A percentile compares a stretch with the other conserved stretches of the same genome.
Conservation (phyloP, 2,329 filamentous ascomycete species). For the Penicillium digitatum region DNA sequence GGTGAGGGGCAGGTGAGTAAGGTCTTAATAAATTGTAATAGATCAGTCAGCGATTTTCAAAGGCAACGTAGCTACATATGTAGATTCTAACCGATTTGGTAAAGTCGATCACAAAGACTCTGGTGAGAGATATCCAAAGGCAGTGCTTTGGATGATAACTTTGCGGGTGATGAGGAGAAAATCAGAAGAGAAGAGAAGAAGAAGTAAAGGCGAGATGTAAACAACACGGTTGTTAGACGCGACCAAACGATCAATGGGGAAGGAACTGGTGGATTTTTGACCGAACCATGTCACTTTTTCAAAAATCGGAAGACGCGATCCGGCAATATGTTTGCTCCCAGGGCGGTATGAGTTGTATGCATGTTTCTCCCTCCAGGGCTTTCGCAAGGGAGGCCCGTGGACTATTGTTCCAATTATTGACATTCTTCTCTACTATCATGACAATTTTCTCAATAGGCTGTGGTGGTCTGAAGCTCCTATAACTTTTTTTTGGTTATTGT, state of each 20-base stretch:
- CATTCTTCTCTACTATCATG: not conserved
- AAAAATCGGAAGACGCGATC: conserved; percentile 3
- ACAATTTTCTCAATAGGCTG: not conserved
- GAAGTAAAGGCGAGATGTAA: not conserved
- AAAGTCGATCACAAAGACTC: not conserved
- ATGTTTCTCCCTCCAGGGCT: too few relatives aligned
- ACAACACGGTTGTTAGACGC: conserved; percentile 1
- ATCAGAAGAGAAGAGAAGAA: not conserved
- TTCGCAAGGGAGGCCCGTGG: not conserved
- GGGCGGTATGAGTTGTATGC: not conserved
- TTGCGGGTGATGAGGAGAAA: not conserved
- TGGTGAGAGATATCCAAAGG: not conserved
- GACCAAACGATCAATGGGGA: not conserved
- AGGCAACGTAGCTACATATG: not conserved
- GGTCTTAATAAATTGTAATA: not conserved
- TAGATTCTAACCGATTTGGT: not conserved
- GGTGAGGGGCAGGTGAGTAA: not conserved
- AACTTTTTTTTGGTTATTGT: not conserved
- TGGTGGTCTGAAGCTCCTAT: not conserved
- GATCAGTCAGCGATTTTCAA: not conserved
- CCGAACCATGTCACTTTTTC: conserved; percentile 5
- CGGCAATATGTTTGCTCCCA: not conserved
- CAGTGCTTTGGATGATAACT: not conserved
- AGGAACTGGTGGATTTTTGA: conserved; percentile 1
- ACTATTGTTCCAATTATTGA: not conserved